Evolutionary conservation across 768 basidiomycete genomes (phyloP), one percentile per base, ranked within the genome.

Genomic region (Tulasnella sp.): DNA sequence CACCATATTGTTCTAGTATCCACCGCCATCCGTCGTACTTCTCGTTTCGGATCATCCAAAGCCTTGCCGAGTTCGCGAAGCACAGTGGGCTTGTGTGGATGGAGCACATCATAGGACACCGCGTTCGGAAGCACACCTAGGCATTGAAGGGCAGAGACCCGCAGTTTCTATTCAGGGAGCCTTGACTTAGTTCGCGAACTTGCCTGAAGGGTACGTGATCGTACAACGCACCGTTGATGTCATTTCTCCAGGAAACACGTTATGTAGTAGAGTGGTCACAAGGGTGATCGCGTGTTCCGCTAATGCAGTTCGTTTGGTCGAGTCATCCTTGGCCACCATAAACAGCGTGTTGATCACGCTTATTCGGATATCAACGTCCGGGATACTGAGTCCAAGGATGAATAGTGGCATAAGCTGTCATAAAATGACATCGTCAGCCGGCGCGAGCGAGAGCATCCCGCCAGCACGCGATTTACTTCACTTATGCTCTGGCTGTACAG

Each of bases 11-110:
- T 77, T 78, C 85, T 67, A 32, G 91, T 85, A 65, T 91, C 84
- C 2, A 98, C 96, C 1, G 93, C 95, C 66, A 88, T 89, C 66
- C 81, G 84, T 55, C 96, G 77, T 7, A 99, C 93, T 1, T 73
- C 72, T 61, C 87, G 76, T 68, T 85, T 86, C n/a, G 88, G 88
- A 72, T 98, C 96, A 68, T 98, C 96, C 49, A 98, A 71, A 3
- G 78, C 80, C 62, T 77, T 81, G 0, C 78, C 84, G 26, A 99
- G 75, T 61, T 85, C 83, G 38, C 82, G 82, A 52, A 97, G 70
- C 23, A 96, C 86, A 0, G 68, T 73, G 1, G 80, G 61, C 70
- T 91, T 97, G 67, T 81, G 78, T 1, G 88, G 84, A 67, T 95
- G 91, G 41, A 99, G 75, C 11, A 85, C 73, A 64, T 88, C 85